Evolutionary conservation across 352 stramenopile species (phyloP), one percentile per base, ranked within the genome.

Genomic region (Phytopythium mirpurense): DNA sequence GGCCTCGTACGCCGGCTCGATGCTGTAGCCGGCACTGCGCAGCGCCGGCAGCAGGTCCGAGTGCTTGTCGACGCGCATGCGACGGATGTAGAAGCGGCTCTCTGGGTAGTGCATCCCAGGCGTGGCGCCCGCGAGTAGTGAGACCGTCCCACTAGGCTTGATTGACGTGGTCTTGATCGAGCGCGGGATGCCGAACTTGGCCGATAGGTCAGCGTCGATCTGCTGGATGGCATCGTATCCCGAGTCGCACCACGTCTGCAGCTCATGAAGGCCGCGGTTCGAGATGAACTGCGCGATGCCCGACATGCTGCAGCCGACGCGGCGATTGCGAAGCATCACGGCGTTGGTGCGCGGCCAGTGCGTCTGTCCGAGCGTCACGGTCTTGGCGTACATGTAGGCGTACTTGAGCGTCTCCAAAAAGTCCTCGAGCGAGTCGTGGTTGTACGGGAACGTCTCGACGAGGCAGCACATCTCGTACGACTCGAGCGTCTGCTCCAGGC

Each of bases 401-500:
- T 75, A 90, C 35, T 84, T 77, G 6, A 97, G 72, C 23, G 91
- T 98, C 57, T 86, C 68, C 21, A 90, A 40, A 66, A 87, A 98
- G 51, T 98, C 91, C 12, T 97, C 79, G 4, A 97, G 50, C 23
- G 57, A 75, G n/a, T 76, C 61, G 63, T 97, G 89, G 29, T 88
- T 86, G 44, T 60, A 66, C 19, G 92, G 92, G 64, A 98, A 97
- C 0, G 92, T 98, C 69, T 98, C 92, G 12, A 98, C 92, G 19
- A 98, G 75, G 38, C 92, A 97, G 62, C 92, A 98, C 70, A 98
- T 92, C 64, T 98, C 92, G 63, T 97, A 97, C 38, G 87, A 97
- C 71, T 98, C 78, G 24, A 90, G 68, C 2, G 79, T 89, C 42
- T 97, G 90, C 68, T 98, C 92, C 18, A 98, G 64, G 51, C 91